phyloP scores from a whole-genome alignment of 345 rosid genomes.

The Citrus australasica region DNA sequence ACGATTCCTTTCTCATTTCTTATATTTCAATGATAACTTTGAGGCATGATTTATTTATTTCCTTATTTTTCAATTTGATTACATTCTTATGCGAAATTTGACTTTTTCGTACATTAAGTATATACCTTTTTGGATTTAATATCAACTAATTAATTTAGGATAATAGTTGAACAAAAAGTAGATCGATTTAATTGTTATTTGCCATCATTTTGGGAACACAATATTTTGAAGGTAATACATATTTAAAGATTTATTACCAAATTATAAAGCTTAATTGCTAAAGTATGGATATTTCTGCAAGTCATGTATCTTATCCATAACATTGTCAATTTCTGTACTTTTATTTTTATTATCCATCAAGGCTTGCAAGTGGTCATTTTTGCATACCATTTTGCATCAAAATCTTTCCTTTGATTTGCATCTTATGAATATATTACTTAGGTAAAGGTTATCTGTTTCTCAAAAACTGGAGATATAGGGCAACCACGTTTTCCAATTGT shows the following conservation, averaged over 20 bases:
- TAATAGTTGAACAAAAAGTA: background rate
- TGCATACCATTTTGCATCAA: background rate
- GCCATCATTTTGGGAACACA: background rate
- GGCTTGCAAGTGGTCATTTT: background rate
- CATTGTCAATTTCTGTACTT: background rate
- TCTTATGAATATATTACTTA: too few relatives aligned
- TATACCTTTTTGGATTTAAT: background rate
- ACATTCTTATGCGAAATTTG: background rate
- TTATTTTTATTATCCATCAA: background rate
- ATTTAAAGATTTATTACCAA: background rate
- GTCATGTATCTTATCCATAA: background rate
- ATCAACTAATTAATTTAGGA: background rate
- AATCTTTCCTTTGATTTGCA: background rate
- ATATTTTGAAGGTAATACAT: background rate
- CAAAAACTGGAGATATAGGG: too few relatives aligned
- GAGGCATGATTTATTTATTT: background rate
- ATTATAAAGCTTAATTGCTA: background rate
- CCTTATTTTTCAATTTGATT: background rate
- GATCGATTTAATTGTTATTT: background rate
- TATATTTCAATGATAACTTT: too few relatives aligned
- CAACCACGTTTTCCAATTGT: too few relatives aligned
- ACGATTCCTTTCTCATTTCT: conserved; percentile 4
- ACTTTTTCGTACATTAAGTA: background rate
- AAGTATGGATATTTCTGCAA: background rate
- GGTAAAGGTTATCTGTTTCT: too few relatives aligned